Evolutionary conservation across 2,329 filamentous ascomycete species (phyloP).

Genomic region (Ophiocordyceps polyrhachis-furcata): DNA sequence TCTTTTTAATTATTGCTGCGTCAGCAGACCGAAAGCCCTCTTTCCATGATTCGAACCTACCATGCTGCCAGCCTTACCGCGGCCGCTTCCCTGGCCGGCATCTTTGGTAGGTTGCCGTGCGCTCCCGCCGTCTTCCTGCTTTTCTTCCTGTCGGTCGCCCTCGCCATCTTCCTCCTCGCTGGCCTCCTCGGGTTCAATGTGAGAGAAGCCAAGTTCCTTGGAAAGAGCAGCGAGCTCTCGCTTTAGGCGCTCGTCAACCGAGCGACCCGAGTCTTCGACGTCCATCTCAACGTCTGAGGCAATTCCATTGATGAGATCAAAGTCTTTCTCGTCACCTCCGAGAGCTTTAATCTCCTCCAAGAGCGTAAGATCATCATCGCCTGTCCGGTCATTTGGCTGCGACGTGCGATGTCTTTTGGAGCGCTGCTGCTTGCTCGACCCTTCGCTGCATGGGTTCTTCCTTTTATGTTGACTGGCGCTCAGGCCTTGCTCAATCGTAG

Average conservation of each 20-base stretch:
- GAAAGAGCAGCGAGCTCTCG: slow-evolving; percentile 19
- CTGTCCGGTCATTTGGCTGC: slow-evolving; percentile 6
- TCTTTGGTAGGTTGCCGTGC: neutral
- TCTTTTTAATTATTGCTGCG: slow-evolving; percentile 21
- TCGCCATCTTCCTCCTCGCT: slow-evolving; percentile 19
- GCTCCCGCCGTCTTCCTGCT: slow-evolving; percentile 1
- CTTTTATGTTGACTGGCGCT: slow-evolving; percentile 22
- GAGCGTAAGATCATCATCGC: slow-evolving; percentile 22
- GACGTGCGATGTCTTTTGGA: slow-evolving; percentile 19
- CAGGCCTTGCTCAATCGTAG: slow-evolving; percentile 36
- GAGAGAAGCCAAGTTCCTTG: slow-evolving; percentile 19
- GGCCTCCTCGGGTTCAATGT: slow-evolving; percentile 15
- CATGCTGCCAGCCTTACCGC: slow-evolving; percentile 14
- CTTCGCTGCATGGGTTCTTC: slow-evolving; percentile 21
- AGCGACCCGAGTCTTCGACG: slow-evolving; percentile 12
- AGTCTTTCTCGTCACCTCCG: slow-evolving; percentile 45
- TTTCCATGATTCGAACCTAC: slow-evolving; percentile 9
- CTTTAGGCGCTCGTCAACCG: slow-evolving; percentile 22
- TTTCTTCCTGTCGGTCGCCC: slow-evolving; percentile 12
- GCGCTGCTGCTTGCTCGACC: slow-evolving; percentile 12
- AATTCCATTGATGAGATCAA: slow-evolving; percentile 38
- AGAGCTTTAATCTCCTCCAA: slow-evolving; percentile 46
- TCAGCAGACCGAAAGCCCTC: slow-evolving; percentile 13
- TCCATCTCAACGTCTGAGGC: slow-evolving; percentile 22
- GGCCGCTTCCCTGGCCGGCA: neutral